Evolutionary conservation across 1,139 yeast genomes (phyloP).

Genomic region (Wickerhamiella pararugosa): DNA sequence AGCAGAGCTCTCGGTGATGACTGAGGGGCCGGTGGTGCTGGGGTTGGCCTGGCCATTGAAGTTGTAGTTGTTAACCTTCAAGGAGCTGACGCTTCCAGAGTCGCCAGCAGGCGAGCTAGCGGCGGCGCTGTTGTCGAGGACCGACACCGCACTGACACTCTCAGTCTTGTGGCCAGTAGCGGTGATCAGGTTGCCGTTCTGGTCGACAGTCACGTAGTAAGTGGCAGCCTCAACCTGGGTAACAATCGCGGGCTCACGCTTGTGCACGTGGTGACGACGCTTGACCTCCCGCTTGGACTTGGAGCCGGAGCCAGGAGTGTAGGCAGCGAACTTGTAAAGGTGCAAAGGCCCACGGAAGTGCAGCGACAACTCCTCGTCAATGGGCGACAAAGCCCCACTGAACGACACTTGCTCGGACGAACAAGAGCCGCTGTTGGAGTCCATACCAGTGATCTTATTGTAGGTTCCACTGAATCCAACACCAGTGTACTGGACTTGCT

Average conservation of each 20-base stretch:
- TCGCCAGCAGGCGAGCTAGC: constrained; percentile 8
- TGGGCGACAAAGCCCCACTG: constrained; percentile 66
- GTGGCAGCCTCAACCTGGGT: constrained; percentile 45
- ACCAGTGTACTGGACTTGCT: constrained; percentile 50
- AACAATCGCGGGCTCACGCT: constrained; percentile 36
- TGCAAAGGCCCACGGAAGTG: constrained; percentile 90
- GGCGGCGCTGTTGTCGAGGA: constrained; percentile 1
- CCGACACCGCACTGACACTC: not conserved
- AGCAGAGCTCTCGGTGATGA: constrained; percentile 11
- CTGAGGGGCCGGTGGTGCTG: constrained; percentile 14
- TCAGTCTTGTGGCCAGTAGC: constrained; percentile 14
- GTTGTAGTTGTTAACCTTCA: constrained; percentile 12
- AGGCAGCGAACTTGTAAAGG: constrained; percentile 66
- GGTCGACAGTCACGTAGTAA: constrained; percentile 43
- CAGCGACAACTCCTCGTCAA: constrained; percentile 77
- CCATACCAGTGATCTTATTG: constrained; percentile 55
- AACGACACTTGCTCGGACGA: constrained; percentile 37
- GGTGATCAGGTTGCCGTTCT: constrained; percentile 34
- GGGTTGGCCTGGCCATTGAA: constrained; percentile 14
- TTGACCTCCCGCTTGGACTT: constrained; percentile 27
- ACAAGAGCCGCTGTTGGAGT: constrained; percentile 50
- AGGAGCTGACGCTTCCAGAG: constrained; percentile 6
- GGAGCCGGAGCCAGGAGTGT: constrained; percentile 31
- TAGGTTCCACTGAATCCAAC: constrained; percentile 76
- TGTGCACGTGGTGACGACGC: constrained; percentile 35